Evolutionary conservation across 2,329 filamentous ascomycete species (phyloP).

Genomic region (Ustilaginoidea virens): DNA sequence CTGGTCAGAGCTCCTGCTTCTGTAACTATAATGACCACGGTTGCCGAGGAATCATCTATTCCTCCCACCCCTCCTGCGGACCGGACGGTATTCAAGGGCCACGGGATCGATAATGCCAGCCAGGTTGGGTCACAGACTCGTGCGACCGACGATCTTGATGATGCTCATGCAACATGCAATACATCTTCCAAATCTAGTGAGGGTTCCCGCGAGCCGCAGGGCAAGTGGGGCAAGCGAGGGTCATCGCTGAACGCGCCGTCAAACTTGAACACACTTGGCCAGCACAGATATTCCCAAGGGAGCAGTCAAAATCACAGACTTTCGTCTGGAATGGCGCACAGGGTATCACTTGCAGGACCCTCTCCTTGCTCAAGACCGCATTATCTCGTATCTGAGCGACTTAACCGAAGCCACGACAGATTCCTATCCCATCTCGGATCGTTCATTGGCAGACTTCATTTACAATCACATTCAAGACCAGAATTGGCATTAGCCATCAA

Average conservation of each 20-base stretch:
- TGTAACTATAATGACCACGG: slow-evolving; percentile 44
- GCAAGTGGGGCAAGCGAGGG: slow-evolving; percentile 27
- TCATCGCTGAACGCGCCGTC: slow-evolving; percentile 26
- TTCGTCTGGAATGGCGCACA: slow-evolving; percentile 48
- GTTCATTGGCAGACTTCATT: slow-evolving; percentile 77
- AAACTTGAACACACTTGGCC: slow-evolving; percentile 13
- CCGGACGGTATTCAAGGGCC: slow-evolving; percentile 30
- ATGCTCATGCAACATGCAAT: slow-evolving; percentile 12
- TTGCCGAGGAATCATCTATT: slow-evolving; percentile 40
- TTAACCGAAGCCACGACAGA: slow-evolving; percentile 67
- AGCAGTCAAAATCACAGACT: slow-evolving; percentile 27
- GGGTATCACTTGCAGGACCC: slow-evolving; percentile 60
- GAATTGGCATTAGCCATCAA: slow-evolving; percentile 72
- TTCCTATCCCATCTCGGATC: slow-evolving; percentile 85
- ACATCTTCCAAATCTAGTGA: slow-evolving; percentile 21
- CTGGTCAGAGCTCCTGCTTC: slow-evolving; percentile 33
- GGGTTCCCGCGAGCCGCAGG: slow-evolving; percentile 17
- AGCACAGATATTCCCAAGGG: slow-evolving; percentile 21
- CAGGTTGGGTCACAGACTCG: slow-evolving; percentile 25
- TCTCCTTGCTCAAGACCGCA: slow-evolving; percentile 46
- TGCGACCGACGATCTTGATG: slow-evolving; percentile 14
- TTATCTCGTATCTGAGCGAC: slow-evolving; percentile 68
- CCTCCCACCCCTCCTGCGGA: slow-evolving; percentile 51
- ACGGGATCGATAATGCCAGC: slow-evolving; percentile 13
- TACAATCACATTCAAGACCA: slow-evolving; percentile 80